Percentiles rank a stretch among this genome's conserved stretches.
These are phyloP conservation scores for Phialophora verrucosa DNA, from an alignment of 2,329 filamentous ascomycete species.

Conservation along the genomic window DNA sequence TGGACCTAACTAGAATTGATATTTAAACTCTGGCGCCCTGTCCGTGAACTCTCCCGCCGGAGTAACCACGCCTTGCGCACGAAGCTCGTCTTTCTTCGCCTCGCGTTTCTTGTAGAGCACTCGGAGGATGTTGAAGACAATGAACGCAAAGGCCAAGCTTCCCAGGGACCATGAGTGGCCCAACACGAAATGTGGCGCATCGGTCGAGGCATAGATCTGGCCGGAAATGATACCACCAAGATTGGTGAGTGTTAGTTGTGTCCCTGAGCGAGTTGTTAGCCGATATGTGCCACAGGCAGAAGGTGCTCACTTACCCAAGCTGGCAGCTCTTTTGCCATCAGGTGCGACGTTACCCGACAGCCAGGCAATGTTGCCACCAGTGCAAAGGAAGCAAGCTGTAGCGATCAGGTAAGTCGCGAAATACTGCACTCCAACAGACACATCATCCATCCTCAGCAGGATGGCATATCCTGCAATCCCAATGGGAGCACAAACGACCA, in stretches of 20 bases:
- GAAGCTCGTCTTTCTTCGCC: slow-evolving; percentile 20
- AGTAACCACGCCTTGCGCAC: slow-evolving; percentile 26
- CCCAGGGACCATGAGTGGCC: slow-evolving; percentile 33
- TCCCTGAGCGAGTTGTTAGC: slow-evolving; percentile 15
- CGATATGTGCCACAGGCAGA: not conserved
- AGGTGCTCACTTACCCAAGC: slow-evolving; percentile 44
- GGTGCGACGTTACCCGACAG: slow-evolving; percentile 43
- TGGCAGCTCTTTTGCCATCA: slow-evolving; percentile 43
- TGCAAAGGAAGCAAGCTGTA: slow-evolving; percentile 44
- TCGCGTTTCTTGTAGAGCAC: slow-evolving; percentile 30
- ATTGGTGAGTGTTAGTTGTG: slow-evolving; percentile 30
- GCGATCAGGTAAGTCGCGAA: slow-evolving; percentile 42
- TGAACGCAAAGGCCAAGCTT: slow-evolving; percentile 29
- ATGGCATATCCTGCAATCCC: slow-evolving; percentile 46
- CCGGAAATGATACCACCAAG: slow-evolving; percentile 55
- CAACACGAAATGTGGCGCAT: slow-evolving; percentile 28
- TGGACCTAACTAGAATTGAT: slow-evolving; percentile 27
- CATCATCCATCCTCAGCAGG: slow-evolving; percentile 40
- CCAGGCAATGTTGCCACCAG: slow-evolving; percentile 43
- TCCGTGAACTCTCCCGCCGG: slow-evolving; percentile 33
- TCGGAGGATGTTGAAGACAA: slow-evolving; percentile 29
- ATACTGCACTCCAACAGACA: slow-evolving; percentile 40
- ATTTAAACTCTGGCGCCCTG: slow-evolving; percentile 31
- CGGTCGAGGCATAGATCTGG: slow-evolving; percentile 34
- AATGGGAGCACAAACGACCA: slow-evolving; percentile 44